These are phyloP conservation scores for Chlamydomonas urium DNA, from an alignment of 139 green algal genomes.

Conservation along the genomic window DNA sequence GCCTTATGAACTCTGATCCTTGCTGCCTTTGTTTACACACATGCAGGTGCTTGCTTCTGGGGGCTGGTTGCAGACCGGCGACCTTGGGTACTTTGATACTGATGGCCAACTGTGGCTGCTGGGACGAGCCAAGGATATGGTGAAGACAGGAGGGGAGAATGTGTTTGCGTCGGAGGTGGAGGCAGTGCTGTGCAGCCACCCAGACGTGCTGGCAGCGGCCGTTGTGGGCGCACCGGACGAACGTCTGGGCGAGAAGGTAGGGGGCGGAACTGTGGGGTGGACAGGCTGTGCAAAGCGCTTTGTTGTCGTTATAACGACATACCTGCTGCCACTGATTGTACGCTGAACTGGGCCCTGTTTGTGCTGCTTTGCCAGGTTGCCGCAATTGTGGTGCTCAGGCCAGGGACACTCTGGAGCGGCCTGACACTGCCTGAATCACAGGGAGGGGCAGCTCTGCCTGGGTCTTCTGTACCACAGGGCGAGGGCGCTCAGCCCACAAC, in stretches of 20 bases:
- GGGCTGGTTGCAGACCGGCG: conserved; percentile 79
- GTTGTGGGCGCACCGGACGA: conserved; percentile 76
- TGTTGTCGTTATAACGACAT: neutral
- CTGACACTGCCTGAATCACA: conserved; percentile 6
- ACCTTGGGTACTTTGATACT: conserved; percentile 56
- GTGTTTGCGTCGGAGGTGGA: conserved; percentile 77
- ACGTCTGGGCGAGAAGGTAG: conserved; percentile 70
- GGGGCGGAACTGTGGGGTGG: neutral
- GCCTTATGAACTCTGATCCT: no score
- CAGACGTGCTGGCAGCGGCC: conserved; percentile 57
- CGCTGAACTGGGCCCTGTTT: neutral
- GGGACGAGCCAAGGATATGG: conserved; percentile 84
- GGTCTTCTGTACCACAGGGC: neutral
- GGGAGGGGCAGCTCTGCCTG: neutral
- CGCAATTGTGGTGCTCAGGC: neutral
- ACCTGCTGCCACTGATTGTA: neutral
- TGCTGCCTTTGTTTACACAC: neutral
- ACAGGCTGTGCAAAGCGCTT: neutral
- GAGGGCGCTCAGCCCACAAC: neutral
- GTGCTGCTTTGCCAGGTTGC: neutral
- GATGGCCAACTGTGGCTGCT: conserved; percentile 67
- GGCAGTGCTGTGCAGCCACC: conserved; percentile 43
- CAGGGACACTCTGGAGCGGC: neutral
- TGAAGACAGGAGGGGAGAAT: conserved; percentile 88
- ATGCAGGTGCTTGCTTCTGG: conserved; percentile 31